Percentiles rank a stretch among this genome's conserved stretches.
Evolutionary conservation across 345 rosid genomes (phyloP).

Genomic region (Zanthoxylum bungeanum): DNA sequence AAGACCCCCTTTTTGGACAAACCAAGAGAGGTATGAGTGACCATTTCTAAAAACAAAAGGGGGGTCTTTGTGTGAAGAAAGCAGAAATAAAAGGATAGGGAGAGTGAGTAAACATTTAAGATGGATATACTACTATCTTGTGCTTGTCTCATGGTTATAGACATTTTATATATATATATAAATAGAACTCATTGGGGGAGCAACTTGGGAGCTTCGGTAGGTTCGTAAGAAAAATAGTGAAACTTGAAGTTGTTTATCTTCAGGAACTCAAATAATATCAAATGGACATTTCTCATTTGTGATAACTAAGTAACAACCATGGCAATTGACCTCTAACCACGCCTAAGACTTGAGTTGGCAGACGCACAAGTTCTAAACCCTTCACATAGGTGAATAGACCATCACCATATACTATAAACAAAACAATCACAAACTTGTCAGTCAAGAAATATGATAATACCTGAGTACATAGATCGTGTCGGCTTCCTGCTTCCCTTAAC

Average conservation of each 20-base stretch:
- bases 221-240: not conserved
- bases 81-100: not conserved
- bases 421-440: constrained; percentile 2
- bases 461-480: constrained; percentile 20
- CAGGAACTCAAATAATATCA: not conserved
- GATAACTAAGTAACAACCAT: not conserved
- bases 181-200: not conserved
- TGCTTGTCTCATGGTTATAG: not conserved
- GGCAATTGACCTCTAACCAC: not conserved
- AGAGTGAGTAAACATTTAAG: not conserved
- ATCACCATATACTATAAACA: not conserved
- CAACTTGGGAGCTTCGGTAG: not conserved
- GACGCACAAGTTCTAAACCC: not conserved
- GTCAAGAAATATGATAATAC: constrained; percentile 16
- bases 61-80: too few relatives aligned
- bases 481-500: constrained; percentile 29
- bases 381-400: not conserved
- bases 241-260: not conserved
- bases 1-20: too few relatives aligned
- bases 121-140: not conserved
- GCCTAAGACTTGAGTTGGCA: not conserved
- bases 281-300: not conserved
- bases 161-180: not conserved
- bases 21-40: too few relatives aligned
- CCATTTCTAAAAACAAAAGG: too few relatives aligned